Evolutionary conservation across 371 early-diverging fungal species (phyloP), one percentile per base, ranked within the genome.

Genomic region (Mortierella sp.): DNA sequence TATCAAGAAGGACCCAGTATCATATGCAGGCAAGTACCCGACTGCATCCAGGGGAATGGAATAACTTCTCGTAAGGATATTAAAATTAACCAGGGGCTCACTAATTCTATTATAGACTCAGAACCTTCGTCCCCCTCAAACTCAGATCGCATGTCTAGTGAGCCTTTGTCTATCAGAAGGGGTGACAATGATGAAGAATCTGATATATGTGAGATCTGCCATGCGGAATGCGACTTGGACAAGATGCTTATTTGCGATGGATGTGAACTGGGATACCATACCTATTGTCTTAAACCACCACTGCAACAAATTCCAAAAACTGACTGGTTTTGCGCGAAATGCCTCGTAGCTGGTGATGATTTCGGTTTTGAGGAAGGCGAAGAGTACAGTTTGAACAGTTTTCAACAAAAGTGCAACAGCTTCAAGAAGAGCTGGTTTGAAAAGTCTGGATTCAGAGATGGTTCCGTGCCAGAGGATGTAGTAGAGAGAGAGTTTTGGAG

Each of bases 401-500:
- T 98, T 75, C 93, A 96, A 74, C 83, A 90, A 57, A 88, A 90
- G 28, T 91, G 94, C 76, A 90, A 96, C 67, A 84, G 84, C 36
- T 97, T 98, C 86, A 96, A 97, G 85, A 86, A 87, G 32, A 73
- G 83, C 15, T 95, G 92, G 89, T 97, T 98, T 78, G 76, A 84
- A 28, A 82, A 83, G 58, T 43, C 40, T 16, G 63, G 75, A 24
- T 65, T 21, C 24, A 36, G 65, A 41, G 67, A 78, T 21, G 80
- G 76, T 19, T 40, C 69, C 9, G 90, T 96, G 0, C 85, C 93
- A 0, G 98, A 97, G 77, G 91, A 93, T 61, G 92, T 89, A 19
- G 92, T 94, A 21, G 99, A 98, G 84, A 80, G 86, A 13, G 97
- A 97, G 85, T 98, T 98, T 75, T 98, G 99, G 99, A 86, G 94